Evolutionary conservation across 352 stramenopile species (phyloP).

Genomic region (Globisporangium sylvaticum): DNA sequence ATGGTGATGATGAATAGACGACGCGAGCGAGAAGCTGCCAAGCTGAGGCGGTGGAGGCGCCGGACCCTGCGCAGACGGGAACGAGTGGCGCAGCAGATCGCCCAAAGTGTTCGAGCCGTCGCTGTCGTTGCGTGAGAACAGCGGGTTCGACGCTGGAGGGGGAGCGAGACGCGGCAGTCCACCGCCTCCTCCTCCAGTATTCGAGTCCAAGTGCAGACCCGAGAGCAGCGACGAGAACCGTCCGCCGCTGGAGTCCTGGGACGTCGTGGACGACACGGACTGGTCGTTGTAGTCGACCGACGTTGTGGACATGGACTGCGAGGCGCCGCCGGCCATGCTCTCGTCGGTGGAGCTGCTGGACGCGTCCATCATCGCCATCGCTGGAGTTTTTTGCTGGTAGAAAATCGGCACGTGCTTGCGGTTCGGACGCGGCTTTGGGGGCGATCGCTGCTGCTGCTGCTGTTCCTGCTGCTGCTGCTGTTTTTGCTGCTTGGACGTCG

Average conservation of each 20-base stretch:
- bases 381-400: constrained; percentile 41
- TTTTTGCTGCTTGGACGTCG: not conserved
- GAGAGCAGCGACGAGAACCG: constrained; percentile 27
- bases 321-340: constrained; percentile 8
- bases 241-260: constrained; percentile 17
- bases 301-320: constrained; percentile 33
- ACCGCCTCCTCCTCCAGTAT: constrained; percentile 11
- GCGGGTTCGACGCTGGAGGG: constrained; percentile 35
- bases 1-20: not conserved
- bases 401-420: constrained; percentile 83
- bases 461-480: constrained; percentile 1
- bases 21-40: constrained; percentile 20
- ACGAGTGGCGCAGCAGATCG: constrained; percentile 45
- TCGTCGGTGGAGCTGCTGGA: constrained; percentile 36
- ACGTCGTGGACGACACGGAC: constrained; percentile 14
- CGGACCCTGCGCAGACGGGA: constrained; percentile 25
- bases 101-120: constrained; percentile 39
- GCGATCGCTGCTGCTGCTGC: constrained; percentile 26
- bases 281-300: constrained; percentile 17
- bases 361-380: constrained; percentile 7
- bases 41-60: constrained; percentile 10
- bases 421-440: constrained; percentile 73
- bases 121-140: constrained; percentile 58
- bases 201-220: constrained; percentile 26
- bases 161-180: constrained; percentile 23